Base-by-base conservation (phyloP, 2,329 filamentous ascomycete species). In the Talaromyces pinophilus region DNA sequence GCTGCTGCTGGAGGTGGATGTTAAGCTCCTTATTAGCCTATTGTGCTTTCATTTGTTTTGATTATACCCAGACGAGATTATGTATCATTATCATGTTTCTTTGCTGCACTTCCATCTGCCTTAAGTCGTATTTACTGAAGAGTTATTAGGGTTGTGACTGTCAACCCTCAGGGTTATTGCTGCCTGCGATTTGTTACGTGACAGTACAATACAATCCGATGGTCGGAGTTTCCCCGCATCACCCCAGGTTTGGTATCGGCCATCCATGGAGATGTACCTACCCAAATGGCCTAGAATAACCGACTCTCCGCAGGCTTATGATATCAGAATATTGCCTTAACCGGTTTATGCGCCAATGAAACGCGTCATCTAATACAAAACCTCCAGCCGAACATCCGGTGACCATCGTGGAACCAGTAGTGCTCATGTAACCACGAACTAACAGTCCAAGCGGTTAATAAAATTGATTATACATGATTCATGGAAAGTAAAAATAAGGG, bases 291-390 rank as follows among this genome's bases (percentile, higher is more conserved):
- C 30, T 35, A 19, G 52, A 35, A 38, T 38, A 55, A 35, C 52
- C 52, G 52, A 55, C 30, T 55, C 17, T 55, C 52, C 52, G 17
- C 8, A 19, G n/a, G 38, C 30, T 13, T 17, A 57, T 40, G 19
- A 40, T 38, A 38, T 57, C 33, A 57, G 33, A 38, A 17, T 33
- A 55, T 33, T 22, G n/a, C 33, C 8, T 57, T 57, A 38, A 38
- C 54, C 33, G 54, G 54, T 38, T 40, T 57, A 57, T 40, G 33
- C 54, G 54, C 54, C 54, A 57, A 57, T 57, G 33, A 7, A 55
- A 55, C 30, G 30, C 52, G 46, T 28, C 46, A 50, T 22, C 46
- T 50, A 13, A 22, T 33, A 57, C 17, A 19, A 13, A 13, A 33
- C 17, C 17, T 5, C 15, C 28, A 54, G 10, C 30, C 28, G 52